These are phyloP conservation scores for Magnaporthiopsis poae DNA, from an alignment of 2,329 filamentous ascomycete genomes.

Conservation along the genomic window DNA sequence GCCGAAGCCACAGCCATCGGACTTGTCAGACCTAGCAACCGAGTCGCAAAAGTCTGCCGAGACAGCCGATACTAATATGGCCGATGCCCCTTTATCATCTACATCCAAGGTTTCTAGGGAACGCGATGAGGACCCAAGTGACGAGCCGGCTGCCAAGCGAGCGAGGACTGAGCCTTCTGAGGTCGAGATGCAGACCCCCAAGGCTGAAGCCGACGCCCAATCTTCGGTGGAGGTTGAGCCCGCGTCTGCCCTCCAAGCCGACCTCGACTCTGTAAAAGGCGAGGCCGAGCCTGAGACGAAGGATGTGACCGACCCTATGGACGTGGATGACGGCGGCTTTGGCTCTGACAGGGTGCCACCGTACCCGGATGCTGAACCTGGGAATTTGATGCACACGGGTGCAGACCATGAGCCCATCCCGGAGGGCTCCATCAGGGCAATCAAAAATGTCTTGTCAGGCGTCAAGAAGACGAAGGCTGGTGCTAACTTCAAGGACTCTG, in stretches of 20 bases:
- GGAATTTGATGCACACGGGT: conserved; percentile 31
- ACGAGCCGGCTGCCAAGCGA: conserved; percentile 67
- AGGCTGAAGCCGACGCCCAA: conserved; percentile 11
- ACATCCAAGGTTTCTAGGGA: conserved; percentile 57
- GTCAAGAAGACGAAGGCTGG: conserved; percentile 83
- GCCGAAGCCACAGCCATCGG: conserved; percentile 25
- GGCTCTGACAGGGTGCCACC: background rate
- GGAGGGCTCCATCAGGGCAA: conserved; percentile 48
- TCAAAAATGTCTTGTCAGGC: conserved; percentile 57
- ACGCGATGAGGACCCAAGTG: conserved; percentile 62
- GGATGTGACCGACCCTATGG: conserved; percentile 19
- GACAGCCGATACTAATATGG: conserved; percentile 32
- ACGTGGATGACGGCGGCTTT: conserved; percentile 14
- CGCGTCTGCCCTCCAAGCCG: conserved; percentile 13
- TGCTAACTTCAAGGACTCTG: conserved; percentile 64
- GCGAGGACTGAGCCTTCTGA: conserved; percentile 49
- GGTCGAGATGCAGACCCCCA: conserved; percentile 19
- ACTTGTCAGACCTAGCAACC: conserved; percentile 29
- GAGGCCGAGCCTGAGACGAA: conserved; percentile 9
- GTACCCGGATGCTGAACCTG: conserved; percentile 22
- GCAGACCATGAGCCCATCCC: conserved; percentile 45
- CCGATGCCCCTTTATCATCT: conserved; percentile 27
- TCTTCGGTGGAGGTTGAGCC: conserved; percentile 26
- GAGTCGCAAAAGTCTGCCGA: conserved; percentile 21
- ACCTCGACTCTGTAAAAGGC: conserved; percentile 22